A percentile compares a stretch with the other conserved stretches of the same genome.
phyloP scores from a whole-genome alignment of 2,329 filamentous ascomycete genomes.

The Phaeoacremonium minimum region DNA sequence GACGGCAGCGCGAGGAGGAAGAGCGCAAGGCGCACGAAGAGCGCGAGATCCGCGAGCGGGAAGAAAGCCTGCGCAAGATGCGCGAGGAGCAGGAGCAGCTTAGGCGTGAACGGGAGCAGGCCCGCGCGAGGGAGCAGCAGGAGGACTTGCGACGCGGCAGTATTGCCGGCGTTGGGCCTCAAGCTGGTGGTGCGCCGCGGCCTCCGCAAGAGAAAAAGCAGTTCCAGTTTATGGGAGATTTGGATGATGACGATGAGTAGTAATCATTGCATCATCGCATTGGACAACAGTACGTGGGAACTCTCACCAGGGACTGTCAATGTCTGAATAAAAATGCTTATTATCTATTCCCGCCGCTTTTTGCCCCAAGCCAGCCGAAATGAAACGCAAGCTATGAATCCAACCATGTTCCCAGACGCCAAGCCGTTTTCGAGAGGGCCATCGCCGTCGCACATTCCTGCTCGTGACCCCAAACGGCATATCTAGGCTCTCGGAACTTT shows the following conservation, averaged over 20 bases:
- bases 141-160: conserved; percentile 26
- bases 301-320: too few relatives aligned
- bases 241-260: conserved; percentile 45
- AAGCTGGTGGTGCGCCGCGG: conserved; percentile 15
- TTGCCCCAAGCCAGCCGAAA: neutral
- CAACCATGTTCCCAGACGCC: neutral
- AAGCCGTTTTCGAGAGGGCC: neutral
- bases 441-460: neutral
- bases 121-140: conserved; percentile 37
- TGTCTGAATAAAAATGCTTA: too few relatives aligned
- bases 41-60: conserved; percentile 23
- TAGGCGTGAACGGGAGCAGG: conserved; percentile 40
- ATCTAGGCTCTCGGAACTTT: neutral
- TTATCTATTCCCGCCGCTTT: neutral
- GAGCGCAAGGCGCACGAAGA: conserved; percentile 47
- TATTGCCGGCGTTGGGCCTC: conserved; percentile 5
- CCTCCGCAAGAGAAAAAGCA: conserved; percentile 38
- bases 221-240: conserved; percentile 46
- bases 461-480: neutral
- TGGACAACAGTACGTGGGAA: neutral
- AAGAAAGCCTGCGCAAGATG: conserved; percentile 29
- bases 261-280: conserved; percentile 5
- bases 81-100: conserved; percentile 41
- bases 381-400: neutral
- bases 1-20: conserved; percentile 45